A percentile compares a stretch with the other conserved stretches of the same genome.
These are phyloP conservation scores for Fusarium protoensiforme DNA, from an alignment of 2,329 filamentous ascomycete species.

Conservation along the genomic window DNA sequence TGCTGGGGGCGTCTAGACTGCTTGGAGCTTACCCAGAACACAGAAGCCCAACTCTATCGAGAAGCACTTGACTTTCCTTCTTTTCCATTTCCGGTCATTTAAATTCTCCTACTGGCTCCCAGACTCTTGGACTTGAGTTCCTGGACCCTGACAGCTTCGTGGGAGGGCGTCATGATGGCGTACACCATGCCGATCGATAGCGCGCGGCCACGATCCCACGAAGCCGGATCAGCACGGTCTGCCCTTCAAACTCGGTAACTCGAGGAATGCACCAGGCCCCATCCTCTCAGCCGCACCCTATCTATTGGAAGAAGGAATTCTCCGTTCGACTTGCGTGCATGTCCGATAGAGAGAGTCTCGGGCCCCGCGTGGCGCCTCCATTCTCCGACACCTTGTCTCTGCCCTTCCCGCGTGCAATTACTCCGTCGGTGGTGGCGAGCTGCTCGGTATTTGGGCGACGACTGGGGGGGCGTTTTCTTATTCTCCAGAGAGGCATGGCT, in stretches of 20 bases:
- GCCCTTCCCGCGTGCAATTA: neutral
- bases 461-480: neutral
- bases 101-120: neutral
- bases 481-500: neutral
- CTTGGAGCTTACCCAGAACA: neutral
- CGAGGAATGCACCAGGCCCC: neutral
- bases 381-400: neutral
- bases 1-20: neutral
- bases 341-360: neutral
- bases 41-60: neutral
- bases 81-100: neutral
- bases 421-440: slow-evolving; percentile 6
- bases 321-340: neutral
- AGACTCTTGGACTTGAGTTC: too few species aligned
- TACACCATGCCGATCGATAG: neutral
- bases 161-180: neutral
- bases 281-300: neutral
- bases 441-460: slow-evolving; percentile 7
- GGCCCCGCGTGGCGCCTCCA: neutral
- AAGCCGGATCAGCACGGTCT: neutral
- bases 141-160: neutral
- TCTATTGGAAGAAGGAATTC: neutral
- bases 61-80: neutral
- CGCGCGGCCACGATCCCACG: neutral
- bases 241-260: neutral